These are phyloP conservation scores for Coelastrella sp. DNA, from an alignment of 139 green algal genomes.

Conservation along the genomic window DNA sequence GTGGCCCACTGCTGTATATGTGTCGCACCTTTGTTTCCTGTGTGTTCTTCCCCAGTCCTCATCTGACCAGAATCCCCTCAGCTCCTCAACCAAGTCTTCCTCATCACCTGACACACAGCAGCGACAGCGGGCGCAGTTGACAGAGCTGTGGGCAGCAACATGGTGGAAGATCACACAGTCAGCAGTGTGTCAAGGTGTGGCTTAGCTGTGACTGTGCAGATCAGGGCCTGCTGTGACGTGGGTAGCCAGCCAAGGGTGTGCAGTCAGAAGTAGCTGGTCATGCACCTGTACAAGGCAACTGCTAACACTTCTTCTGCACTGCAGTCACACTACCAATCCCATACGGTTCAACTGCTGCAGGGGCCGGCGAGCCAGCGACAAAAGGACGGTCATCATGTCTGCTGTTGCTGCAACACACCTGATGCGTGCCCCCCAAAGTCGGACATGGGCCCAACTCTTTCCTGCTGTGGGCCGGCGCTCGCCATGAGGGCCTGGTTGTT, in stretches of 20 bases:
- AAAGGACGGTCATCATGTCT: too few relatives aligned
- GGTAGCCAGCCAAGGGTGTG: too few relatives aligned
- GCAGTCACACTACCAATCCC: too few relatives aligned
- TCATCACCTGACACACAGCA: conserved; percentile 50
- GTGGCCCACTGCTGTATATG: conserved; percentile 8
- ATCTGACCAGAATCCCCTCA: conserved; percentile 76
- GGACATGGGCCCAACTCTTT: conserved; percentile 2
- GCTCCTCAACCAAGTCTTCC: conserved; percentile 61
- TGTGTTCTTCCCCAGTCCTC: conserved; percentile 52
- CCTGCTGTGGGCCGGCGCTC: not conserved
- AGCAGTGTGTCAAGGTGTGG: too few relatives aligned
- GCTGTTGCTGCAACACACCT: not conserved
- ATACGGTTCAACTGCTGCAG: too few relatives aligned
- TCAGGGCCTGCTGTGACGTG: too few relatives aligned
- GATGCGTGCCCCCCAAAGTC: conserved; percentile 47
- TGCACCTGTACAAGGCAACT: too few relatives aligned
- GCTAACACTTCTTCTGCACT: too few relatives aligned
- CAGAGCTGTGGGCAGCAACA: not conserved
- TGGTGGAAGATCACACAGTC: too few relatives aligned
- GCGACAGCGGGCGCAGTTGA: not conserved
- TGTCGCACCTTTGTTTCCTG: not conserved
- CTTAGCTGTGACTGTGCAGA: too few relatives aligned
- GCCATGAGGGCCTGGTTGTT: conserved; percentile 75
- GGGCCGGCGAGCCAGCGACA: too few relatives aligned
- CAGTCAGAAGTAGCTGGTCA: too few relatives aligned